Conservation (phyloP, 352 stramenopile species). For the Phytophthora macrochlamydospora region DNA sequence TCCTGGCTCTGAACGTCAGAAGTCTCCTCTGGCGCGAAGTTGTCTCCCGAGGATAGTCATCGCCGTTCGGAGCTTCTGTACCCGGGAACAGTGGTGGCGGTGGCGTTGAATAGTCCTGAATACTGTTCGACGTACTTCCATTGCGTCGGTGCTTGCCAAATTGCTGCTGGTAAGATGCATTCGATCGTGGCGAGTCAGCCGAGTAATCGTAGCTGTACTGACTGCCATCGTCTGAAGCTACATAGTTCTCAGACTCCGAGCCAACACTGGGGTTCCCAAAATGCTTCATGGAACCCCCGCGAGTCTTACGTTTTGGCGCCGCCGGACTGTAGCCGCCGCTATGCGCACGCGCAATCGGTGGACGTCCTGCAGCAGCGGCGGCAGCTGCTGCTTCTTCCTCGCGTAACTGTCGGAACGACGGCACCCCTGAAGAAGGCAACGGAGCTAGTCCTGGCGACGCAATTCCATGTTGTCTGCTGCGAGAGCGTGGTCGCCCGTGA, state of each 20-base stretch:
- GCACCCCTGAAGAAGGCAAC: slow-evolving; percentile 39
- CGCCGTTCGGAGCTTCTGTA: slow-evolving; percentile 7
- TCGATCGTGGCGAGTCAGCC: slow-evolving; percentile 31
- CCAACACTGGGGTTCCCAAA: slow-evolving; percentile 3
- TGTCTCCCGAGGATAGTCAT: slow-evolving; percentile 39
- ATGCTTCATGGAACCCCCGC: slow-evolving; percentile 30
- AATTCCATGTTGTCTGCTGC: slow-evolving; percentile 18
- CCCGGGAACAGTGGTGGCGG: slow-evolving; percentile 30
- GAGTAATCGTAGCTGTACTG: slow-evolving; percentile 41
- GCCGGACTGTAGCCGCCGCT: slow-evolving; percentile 30
- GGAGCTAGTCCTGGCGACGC: slow-evolving; percentile 20
- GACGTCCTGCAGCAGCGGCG: slow-evolving; percentile 16
- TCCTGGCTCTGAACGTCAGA: slow-evolving; percentile 25
- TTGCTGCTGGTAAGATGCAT: slow-evolving; percentile 24
- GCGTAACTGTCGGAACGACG: slow-evolving; percentile 65
- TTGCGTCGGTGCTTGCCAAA: slow-evolving; percentile 18
- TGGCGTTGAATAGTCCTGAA: slow-evolving; percentile 22
- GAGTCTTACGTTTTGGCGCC: slow-evolving; percentile 21
- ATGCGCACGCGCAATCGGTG: slow-evolving; percentile 28
- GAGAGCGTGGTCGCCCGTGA: slow-evolving; percentile 17
- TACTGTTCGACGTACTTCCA: slow-evolving; percentile 13
- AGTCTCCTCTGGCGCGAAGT: slow-evolving; percentile 24
- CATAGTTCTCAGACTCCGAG: slow-evolving; percentile 32
- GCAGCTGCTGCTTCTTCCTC: slow-evolving; percentile 45
- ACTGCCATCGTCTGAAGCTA: slow-evolving; percentile 41